A percentile compares a stretch with the other conserved stretches of the same genome.
Conservation (phyloP, 345 rosid species). For the Gossypium stocksii region DNA sequence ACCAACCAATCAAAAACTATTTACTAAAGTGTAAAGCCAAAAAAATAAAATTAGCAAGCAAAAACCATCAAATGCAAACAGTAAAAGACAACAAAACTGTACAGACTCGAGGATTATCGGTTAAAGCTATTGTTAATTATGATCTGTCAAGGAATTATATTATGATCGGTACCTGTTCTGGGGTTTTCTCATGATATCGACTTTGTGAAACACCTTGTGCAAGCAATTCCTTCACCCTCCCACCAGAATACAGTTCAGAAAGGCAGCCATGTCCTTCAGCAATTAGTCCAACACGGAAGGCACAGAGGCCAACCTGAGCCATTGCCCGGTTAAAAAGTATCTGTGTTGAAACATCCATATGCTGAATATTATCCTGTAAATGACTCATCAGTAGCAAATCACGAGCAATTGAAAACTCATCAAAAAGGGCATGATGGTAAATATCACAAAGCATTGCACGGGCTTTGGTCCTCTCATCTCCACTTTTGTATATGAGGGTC, state of each 20-base stretch:
- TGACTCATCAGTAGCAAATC: conserved; percentile 94
- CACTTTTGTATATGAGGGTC: conserved; percentile 75
- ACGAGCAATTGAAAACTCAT: conserved; percentile 69
- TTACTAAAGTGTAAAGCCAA: background rate
- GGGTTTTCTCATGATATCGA: conserved; percentile 93
- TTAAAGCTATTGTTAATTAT: background rate
- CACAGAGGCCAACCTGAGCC: conserved; percentile 98
- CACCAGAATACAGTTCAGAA: conserved; percentile 82
- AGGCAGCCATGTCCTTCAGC: conserved; percentile 85
- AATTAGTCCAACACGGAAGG: conserved; percentile 74
- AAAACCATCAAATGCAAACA: background rate
- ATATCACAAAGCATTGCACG: conserved; percentile 98
- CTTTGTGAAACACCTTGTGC: conserved; percentile 96
- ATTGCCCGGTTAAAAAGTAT: conserved; percentile 90
- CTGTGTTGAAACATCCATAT: conserved; percentile 87
- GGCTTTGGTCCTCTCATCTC: conserved; percentile 97
- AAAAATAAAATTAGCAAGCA: background rate
- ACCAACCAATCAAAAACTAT: background rate
- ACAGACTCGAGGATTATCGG: background rate
- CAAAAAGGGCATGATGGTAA: conserved; percentile 80
- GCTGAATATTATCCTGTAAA: conserved; percentile 82
- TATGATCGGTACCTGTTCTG: conserved; percentile 62
- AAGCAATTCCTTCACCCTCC: conserved; percentile 89
- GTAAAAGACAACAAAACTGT: background rate
- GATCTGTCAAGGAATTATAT: background rate